Evolutionary conservation across 345 rosid species (phyloP).

Genomic region (Kernera saxatilis): DNA sequence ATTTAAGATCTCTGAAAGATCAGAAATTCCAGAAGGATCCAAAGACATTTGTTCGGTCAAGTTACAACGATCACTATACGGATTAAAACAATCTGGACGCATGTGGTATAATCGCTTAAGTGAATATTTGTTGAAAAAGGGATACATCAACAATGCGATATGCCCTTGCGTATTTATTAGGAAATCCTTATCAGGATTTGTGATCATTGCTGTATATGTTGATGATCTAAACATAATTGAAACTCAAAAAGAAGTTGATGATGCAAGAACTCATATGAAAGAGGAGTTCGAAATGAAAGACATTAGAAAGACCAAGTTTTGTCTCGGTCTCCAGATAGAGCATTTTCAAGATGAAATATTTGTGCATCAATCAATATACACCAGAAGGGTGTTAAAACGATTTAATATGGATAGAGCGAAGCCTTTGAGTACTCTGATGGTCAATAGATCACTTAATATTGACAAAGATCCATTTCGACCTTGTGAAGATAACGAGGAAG

Average conservation of each 20-base stretch:
- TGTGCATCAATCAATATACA: background rate
- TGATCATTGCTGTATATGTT: background rate
- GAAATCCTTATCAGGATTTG: background rate
- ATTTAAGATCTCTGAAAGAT: background rate
- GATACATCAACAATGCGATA: background rate
- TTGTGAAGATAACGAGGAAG: background rate
- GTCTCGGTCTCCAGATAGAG: background rate
- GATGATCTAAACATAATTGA: background rate
- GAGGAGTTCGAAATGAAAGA: too few species aligned
- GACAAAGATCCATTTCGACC: background rate
- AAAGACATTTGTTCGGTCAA: background rate
- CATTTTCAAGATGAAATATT: background rate
- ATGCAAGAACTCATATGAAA: too few species aligned
- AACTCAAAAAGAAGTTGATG: background rate
- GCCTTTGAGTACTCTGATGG: background rate
- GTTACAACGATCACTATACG: too few species aligned
- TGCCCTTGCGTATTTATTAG: background rate
- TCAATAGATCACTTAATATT: background rate
- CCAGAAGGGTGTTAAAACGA: background rate
- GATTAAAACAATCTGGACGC: too few species aligned
- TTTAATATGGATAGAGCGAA: background rate
- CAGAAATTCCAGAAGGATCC: background rate
- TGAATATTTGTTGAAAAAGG: background rate
- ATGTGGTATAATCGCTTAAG: background rate
- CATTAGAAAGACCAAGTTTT: background rate